phyloP scores from a whole-genome alignment of 2,329 filamentous ascomycete species.

The Cucurbitaria berberidis region DNA sequence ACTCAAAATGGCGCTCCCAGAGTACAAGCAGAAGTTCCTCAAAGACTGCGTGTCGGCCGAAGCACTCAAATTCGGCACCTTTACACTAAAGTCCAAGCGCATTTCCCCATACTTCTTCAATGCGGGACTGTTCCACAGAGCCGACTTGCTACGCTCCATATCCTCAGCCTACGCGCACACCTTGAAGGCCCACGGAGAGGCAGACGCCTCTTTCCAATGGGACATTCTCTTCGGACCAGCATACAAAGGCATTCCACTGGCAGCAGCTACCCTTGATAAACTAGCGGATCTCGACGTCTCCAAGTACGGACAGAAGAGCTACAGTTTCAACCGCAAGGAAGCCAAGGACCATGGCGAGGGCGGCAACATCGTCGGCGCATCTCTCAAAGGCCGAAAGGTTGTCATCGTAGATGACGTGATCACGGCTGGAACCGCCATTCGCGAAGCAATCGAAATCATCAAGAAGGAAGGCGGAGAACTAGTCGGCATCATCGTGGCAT shows the following conservation, averaged over 20 bases:
- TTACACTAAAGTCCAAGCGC: constrained; percentile 91
- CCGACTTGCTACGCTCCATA: constrained; percentile 77
- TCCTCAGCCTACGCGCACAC: constrained; percentile 78
- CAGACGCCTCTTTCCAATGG: constrained; percentile 61
- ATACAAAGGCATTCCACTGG: constrained; percentile 97
- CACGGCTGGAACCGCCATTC: constrained; percentile 91
- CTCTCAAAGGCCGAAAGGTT: constrained; percentile 82
- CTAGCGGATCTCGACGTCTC: constrained; percentile 71
- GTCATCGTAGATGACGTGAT: constrained; percentile 97
- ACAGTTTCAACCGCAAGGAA: constrained; percentile 95
- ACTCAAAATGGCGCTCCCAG: constrained; percentile 36
- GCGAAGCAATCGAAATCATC: constrained; percentile 91
- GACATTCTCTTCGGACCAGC: constrained; percentile 93
- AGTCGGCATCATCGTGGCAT: constrained; percentile 84
- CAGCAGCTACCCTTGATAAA: constrained; percentile 76
- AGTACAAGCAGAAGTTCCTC: constrained; percentile 72
- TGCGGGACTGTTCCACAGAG: constrained; percentile 86
- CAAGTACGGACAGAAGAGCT: constrained; percentile 73
- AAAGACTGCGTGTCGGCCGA: constrained; percentile 69
- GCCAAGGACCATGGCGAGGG: constrained; percentile 96
- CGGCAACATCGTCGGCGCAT: constrained; percentile 87
- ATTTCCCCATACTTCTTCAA: constrained; percentile 98
- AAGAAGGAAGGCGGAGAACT: constrained; percentile 82
- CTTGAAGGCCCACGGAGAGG: constrained; percentile 54
- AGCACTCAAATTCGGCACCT: constrained; percentile 81